Evolutionary conservation across 2,329 filamentous ascomycete genomes (phyloP).

Genomic region (Colletotrichum cordylinicola): DNA sequence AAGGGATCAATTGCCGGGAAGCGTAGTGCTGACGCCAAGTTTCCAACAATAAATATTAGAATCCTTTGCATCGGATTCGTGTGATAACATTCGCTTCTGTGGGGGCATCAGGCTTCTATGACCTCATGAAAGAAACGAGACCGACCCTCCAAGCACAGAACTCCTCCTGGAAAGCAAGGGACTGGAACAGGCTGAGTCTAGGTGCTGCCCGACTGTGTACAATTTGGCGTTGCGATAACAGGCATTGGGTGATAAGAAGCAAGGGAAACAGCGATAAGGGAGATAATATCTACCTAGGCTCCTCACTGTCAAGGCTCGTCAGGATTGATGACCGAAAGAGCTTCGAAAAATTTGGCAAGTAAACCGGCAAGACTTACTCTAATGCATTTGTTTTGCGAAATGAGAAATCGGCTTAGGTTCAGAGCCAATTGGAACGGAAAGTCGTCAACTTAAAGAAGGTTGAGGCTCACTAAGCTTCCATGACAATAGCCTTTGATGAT

Average conservation of each 20-base stretch:
- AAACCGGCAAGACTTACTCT: accelerated
- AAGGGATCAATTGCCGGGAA: background rate
- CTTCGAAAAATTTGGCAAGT: background rate
- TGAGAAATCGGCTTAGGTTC: background rate
- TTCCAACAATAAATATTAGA: background rate
- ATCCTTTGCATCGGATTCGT: background rate
- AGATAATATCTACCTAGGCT: background rate
- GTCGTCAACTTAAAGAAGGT: background rate
- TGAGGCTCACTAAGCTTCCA: background rate
- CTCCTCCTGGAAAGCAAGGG: background rate
- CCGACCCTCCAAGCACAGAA: background rate
- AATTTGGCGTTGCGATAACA: background rate
- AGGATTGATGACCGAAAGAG: background rate
- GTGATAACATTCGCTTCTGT: background rate
- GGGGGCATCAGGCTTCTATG: background rate
- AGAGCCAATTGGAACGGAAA: background rate
- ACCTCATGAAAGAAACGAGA: background rate
- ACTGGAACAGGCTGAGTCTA: background rate
- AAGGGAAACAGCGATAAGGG: background rate
- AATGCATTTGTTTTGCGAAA: background rate
- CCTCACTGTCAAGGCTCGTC: accelerated
- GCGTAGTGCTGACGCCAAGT: background rate
- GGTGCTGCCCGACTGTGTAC: background rate
- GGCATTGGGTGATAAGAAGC: background rate
- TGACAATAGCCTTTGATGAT: background rate